Conservation (phyloP, 2,329 filamentous ascomycete species). For the Cladosporium velox region DNA sequence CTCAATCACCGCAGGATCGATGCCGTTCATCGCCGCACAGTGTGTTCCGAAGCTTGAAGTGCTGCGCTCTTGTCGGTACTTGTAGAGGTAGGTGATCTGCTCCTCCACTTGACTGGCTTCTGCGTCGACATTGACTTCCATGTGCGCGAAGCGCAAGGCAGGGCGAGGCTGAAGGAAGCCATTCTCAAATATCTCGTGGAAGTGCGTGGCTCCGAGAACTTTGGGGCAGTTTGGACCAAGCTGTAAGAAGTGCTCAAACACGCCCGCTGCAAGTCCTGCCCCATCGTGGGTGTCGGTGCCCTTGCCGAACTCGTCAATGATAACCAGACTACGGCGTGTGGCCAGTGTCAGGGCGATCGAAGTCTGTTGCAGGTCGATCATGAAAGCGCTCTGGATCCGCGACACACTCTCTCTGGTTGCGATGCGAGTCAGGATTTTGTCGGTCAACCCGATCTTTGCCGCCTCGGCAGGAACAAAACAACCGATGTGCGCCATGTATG, state of each 20-base stretch:
- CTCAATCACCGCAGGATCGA: constrained; percentile 69
- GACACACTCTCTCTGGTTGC: constrained; percentile 71
- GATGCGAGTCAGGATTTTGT: constrained; percentile 87
- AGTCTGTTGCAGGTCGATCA: constrained; percentile 86
- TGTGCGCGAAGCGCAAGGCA: constrained; percentile 64
- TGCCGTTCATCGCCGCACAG: constrained; percentile 84
- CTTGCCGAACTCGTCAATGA: constrained; percentile 92
- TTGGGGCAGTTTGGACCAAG: constrained; percentile 56
- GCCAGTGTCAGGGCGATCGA: constrained; percentile 73
- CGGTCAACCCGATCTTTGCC: constrained; percentile 81
- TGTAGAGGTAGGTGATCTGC: constrained; percentile 48
- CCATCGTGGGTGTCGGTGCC: constrained; percentile 66
- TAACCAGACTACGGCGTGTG: constrained; percentile 73
- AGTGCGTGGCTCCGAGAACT: constrained; percentile 64
- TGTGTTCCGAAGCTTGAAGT: constrained; percentile 79
- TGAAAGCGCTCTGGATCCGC: constrained; percentile 65
- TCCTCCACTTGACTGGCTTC: constrained; percentile 56
- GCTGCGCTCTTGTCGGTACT: constrained; percentile 61
- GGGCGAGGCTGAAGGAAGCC: constrained; percentile 56
- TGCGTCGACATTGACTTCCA: constrained; percentile 67
- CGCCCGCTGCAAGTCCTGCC: constrained; percentile 63
- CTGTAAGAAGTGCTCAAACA: constrained; percentile 59
- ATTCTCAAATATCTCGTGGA: constrained; percentile 72
- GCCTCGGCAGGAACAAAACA: constrained; percentile 82
- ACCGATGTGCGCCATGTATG: constrained; percentile 90